Evolutionary conservation across 768 basidiomycete species (phyloP), one percentile per base, ranked within the genome.

Genomic region (Boletus subparvulus): DNA sequence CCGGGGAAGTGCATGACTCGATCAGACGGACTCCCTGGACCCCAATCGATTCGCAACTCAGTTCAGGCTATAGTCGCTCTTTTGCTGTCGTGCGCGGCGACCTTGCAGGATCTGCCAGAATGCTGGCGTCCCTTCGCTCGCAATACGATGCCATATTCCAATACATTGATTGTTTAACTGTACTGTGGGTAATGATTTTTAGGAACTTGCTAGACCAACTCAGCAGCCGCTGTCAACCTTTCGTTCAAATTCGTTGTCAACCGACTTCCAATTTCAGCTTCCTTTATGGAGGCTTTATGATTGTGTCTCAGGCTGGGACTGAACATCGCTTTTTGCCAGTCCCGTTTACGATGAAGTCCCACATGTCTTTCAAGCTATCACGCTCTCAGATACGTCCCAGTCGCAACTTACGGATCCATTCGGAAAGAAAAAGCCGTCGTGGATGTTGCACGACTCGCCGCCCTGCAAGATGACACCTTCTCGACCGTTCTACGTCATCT

Each of bases 401-500:
- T 50, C 51, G 24, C 39, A 35, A 14, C 28, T 6, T 13, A 21
- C 28, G 37, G 41, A 13, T 36, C 43, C 50, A 1, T 36, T n/a
- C 33, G n/a, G 37, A 35, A 56, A 41, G 54, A 28, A 21, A 40
- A 42, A 12, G 17, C 8, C 55, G 19, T 35, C 26, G 46, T 24
- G 40, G 33, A 26, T 10, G 41, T 35, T 41, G 44, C 32, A 48
- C 56, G 30, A 19, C 45, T 30, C 52, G 24, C 45, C 35, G 13
- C n/a, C 47, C 14, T 12, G 33, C 50, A 65, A 30, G 49, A 68
- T 68, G 67, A 59, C 48, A 6, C 33, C 54, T 19, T 48, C 44
- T 44, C 60, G 58, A 47, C 48, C 59, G 13, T 42, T 66, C 39
- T 51, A 63, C 32, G 10, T 52, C 54, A 17, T 62, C 49, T 63